Conservation (phyloP, 1,139 yeast genomes). For the Candida anutae region DNA sequence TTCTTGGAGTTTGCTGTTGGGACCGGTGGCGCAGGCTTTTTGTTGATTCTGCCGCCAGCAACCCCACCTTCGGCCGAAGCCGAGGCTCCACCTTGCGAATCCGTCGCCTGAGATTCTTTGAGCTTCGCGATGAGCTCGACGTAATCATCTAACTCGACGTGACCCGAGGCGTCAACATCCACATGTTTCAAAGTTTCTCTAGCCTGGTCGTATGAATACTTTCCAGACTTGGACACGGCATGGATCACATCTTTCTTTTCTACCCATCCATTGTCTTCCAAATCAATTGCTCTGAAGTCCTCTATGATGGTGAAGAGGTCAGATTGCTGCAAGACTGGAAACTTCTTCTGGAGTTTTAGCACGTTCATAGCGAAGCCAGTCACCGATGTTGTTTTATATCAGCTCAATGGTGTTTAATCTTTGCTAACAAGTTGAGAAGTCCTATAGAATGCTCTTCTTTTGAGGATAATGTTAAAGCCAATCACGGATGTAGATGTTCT, state of each 20-base stretch:
- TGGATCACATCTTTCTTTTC: constrained; percentile 88
- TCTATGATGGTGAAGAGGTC: constrained; percentile 82
- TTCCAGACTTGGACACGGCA: constrained; percentile 71
- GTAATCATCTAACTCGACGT: constrained; percentile 92
- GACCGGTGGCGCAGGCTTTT: constrained; percentile 21
- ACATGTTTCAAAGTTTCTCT: constrained; percentile 89
- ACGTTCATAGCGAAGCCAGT: too few species aligned
- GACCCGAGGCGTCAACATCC: constrained; percentile 93
- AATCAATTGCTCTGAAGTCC: constrained; percentile 65
- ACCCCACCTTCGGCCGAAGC: constrained; percentile 18
- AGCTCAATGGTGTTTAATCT: too few species aligned
- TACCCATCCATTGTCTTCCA: constrained; percentile 92
- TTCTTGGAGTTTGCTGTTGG: constrained; percentile 47
- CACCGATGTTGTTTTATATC: too few species aligned
- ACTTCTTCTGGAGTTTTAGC: constrained; percentile 62
- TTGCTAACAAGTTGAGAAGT: too few species aligned
- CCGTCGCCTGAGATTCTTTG: constrained; percentile 28
- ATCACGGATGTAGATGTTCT: too few species aligned
- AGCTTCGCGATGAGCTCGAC: constrained; percentile 77
- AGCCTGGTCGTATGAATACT: constrained; percentile 81
- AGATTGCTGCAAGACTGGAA: constrained; percentile 77
- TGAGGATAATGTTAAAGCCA: too few species aligned
- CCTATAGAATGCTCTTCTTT: too few species aligned
- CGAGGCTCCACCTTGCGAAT: constrained; percentile 6
- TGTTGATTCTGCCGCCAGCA: constrained; percentile 10